Percentiles rank a stretch among this genome's conserved stretches.
phyloP scores from a whole-genome alignment of 2,329 filamentous ascomycete species.

The Ceratocystiopsis sp. region DNA sequence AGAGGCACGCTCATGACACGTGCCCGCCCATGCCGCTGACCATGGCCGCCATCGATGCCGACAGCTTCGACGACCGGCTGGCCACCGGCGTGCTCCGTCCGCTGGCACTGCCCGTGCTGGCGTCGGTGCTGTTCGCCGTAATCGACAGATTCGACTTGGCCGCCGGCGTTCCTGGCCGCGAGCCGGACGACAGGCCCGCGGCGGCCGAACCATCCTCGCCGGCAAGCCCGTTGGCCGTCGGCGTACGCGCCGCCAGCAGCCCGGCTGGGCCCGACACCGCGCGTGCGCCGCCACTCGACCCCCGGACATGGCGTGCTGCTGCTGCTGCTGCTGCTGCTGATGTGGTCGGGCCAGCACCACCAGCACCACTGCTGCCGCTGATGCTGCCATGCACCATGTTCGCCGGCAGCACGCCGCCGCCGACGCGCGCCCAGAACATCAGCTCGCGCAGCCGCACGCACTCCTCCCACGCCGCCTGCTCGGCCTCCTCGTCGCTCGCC shows the following conservation, averaged over 20 bases:
- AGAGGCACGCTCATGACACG: not conserved
- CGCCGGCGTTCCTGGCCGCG: not conserved
- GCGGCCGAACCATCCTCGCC: too few species aligned
- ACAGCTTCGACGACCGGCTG: slow-evolving; percentile 3
- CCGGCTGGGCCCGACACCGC: too few species aligned
- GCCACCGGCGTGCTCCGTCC: not conserved
- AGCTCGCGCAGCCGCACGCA: slow-evolving; percentile 75
- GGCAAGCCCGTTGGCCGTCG: too few species aligned
- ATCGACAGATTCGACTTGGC: too few species aligned
- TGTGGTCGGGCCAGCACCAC: not conserved
- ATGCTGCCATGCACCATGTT: not conserved
- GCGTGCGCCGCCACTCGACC: too few species aligned
- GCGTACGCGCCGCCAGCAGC: too few species aligned
- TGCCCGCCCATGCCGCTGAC: slow-evolving; percentile 8
- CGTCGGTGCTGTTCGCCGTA: too few species aligned
- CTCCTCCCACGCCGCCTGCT: slow-evolving; percentile 87
- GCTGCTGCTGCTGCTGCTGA: too few species aligned
- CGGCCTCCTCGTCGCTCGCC: slow-evolving; percentile 64
- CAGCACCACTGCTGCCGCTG: not conserved
- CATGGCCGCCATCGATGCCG: slow-evolving; percentile 7
- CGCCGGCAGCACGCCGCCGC: slow-evolving; percentile 72
- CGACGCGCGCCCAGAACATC: slow-evolving; percentile 93
- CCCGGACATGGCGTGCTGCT: too few species aligned
- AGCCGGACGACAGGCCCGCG: not conserved
- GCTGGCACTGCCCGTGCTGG: not conserved